These are phyloP conservation scores for Boechera retrofracta DNA, from an alignment of 345 rosid genomes.

Conservation along the genomic window DNA sequence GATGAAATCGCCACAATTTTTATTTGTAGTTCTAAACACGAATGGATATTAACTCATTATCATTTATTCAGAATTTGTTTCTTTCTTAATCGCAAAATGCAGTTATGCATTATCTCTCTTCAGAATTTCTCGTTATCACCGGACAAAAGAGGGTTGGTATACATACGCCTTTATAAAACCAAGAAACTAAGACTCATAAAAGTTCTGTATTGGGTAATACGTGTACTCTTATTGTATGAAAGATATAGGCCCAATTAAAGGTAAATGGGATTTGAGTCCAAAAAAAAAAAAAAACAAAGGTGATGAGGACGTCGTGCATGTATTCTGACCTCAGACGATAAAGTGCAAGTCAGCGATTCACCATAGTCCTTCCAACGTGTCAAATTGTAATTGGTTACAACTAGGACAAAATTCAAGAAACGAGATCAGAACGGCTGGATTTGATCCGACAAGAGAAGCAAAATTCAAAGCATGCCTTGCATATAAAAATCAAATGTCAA, in stretches of 20 bases:
- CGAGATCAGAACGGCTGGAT: constrained; percentile 60
- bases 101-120: too few relatives aligned
- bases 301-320: too few relatives aligned
- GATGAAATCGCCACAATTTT: too few relatives aligned
- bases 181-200: background rate
- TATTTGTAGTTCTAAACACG: background rate
- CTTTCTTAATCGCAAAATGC: background rate
- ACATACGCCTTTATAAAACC: background rate
- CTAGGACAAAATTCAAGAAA: constrained; percentile 27
- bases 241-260: background rate
- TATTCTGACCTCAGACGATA: background rate
- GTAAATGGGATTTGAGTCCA: background rate
- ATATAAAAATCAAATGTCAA: constrained; percentile 58
- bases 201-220: background rate
- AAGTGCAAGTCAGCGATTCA: background rate
- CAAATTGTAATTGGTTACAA: background rate
- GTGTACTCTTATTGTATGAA: background rate
- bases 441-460: constrained; percentile 51
- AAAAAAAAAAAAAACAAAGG: background rate
- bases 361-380: background rate
- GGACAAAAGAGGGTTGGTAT: background rate
- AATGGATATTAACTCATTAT: background rate
- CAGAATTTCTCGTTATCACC: background rate
- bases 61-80: background rate
- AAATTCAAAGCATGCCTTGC: constrained; percentile 88